Evolutionary conservation across 1,284 basidiomycete genomes (phyloP), one percentile per base, ranked within the genome.

Genomic region (Trichosporon faecale): DNA sequence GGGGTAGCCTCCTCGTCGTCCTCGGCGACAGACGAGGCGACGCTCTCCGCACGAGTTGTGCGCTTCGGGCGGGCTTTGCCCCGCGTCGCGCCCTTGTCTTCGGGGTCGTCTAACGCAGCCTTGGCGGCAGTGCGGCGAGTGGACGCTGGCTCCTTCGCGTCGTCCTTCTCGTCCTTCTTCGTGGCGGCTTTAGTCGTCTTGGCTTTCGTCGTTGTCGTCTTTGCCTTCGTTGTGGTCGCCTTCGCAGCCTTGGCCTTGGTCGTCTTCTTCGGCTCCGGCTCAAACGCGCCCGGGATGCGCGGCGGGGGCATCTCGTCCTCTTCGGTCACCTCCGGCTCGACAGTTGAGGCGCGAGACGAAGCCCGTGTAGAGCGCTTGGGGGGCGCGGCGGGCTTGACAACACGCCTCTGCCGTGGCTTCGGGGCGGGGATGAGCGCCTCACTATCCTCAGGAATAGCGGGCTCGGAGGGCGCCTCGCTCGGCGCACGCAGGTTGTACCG

Each of bases 141-240:
- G 11, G 67, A 29, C 9, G 66, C 66, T 27, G 68, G 25, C 11
- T 68, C 66, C n/a, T 71, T 76, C 16, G 74, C 74, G 65, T 77
- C 78, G 46, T 73, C 72, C 14, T 78, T 60, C 9, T 74, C 75
- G 66, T 77, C 78, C 55, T 73, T 73, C 16, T 77, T 55, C 6
- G 74, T 37, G 0, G 80, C 79, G 18, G 77, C 66, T 3, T 77
- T 76, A 0, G 74, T 76, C 11, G 75, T 79, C 29, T 79, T 73
- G 3, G 73, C 69, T 46, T 66, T 63, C 4, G 69, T 44, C 35
- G 55, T 31, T 18, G 23, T 66, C 25, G 52, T 60, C 31, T 44
- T 23, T 7, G 72, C 68, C 60, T 66, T 61, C 49, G 60, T 40
- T n/a, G 25, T 57, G 23, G 63, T 37, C 40, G 40, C 16, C 31